Evolutionary conservation across 2,329 filamentous ascomycete species (phyloP), one percentile per base, ranked within the genome.

Genomic region (Fusarium xylarioides): DNA sequence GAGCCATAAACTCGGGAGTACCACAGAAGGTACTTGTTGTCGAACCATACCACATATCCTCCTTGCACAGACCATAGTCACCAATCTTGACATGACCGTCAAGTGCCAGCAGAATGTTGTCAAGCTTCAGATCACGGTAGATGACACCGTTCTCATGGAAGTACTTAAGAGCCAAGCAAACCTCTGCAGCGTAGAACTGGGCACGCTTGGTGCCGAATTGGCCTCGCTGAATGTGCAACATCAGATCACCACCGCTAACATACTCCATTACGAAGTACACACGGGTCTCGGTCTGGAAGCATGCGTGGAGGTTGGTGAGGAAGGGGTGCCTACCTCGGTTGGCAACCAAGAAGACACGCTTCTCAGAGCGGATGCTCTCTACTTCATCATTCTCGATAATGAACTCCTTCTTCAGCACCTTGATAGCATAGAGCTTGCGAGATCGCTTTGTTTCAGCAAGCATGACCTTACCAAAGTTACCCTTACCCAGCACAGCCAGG

Each of bases 211-310:
- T 93, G 63, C 95, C 95, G 79, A 99, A 99, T 80, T 97, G 94
- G 23, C 95, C 95, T 68, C 96, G 91, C 82, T 99, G 96, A 81
- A 99, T 99, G 84, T 99, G 96, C 84, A 98, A 87, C 96, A 99
- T 99, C 81, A 99, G 84, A 87, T 99, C 96, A 85, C 96, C 96
- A 86, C 96, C 96, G 80, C 95, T 97, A 73, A 99, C 94, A 81
- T 99, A 99, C 85, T 99, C 96, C 95, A 98, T 98, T 73, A 99
- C 96, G 80, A 99, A 99, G 85, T 99, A 99, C 28, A 99, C 95
- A 77, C 96, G 89, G 11, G 96, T 99, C 82, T 99, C 96, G 0
- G 96, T 99, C 84, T 99, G 96, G 89, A 99, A 99, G 85, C 96
- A 99, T 60, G 96, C 96, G 81, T 99, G 96, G 43, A 99, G 85